These are phyloP conservation scores for Curvularia hawaiiensis DNA, from an alignment of 2,329 filamentous ascomycete species.

Conservation along the genomic window DNA sequence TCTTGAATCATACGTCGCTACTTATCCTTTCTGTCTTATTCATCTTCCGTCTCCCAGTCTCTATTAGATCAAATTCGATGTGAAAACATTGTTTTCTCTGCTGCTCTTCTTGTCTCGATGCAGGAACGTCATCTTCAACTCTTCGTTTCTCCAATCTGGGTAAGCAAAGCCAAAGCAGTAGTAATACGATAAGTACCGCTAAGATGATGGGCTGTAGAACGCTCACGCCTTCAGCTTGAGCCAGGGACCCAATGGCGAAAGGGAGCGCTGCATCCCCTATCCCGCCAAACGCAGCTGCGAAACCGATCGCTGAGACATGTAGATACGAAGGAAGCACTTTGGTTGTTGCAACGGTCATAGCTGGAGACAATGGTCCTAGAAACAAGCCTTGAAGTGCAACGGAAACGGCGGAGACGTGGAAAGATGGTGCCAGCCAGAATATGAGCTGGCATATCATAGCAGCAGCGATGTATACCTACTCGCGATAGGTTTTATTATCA, in stretches of 20 bases:
- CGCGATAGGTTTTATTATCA: background rate
- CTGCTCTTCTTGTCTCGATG: background rate
- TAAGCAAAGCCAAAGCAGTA: conserved; percentile 58
- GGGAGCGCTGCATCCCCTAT: conserved; percentile 70
- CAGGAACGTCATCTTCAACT: conserved; percentile 21
- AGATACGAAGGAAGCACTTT: conserved; percentile 74
- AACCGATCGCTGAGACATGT: conserved; percentile 79
- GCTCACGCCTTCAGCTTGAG: conserved; percentile 63
- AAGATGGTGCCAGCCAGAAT: conserved; percentile 81
- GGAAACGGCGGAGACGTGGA: conserved; percentile 73
- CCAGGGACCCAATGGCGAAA: conserved; percentile 71
- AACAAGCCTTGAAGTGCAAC: conserved; percentile 78
- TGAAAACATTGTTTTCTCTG: background rate
- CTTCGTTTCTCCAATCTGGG: conserved; percentile 53
- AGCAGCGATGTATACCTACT: conserved; percentile 65
- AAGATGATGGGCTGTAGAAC: conserved; percentile 66
- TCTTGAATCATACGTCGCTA: no score
- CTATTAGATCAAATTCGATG: background rate
- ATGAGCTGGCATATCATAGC: conserved; percentile 70
- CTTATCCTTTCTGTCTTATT: no score
- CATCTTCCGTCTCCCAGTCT: background rate
- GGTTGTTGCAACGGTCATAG: conserved; percentile 72
- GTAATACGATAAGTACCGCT: conserved; percentile 57
- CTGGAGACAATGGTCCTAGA: conserved; percentile 78
- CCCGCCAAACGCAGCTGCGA: conserved; percentile 77